phyloP scores from a whole-genome alignment of 2,329 filamentous ascomycete species.

The Thermothelomyces thermophilus region DNA sequence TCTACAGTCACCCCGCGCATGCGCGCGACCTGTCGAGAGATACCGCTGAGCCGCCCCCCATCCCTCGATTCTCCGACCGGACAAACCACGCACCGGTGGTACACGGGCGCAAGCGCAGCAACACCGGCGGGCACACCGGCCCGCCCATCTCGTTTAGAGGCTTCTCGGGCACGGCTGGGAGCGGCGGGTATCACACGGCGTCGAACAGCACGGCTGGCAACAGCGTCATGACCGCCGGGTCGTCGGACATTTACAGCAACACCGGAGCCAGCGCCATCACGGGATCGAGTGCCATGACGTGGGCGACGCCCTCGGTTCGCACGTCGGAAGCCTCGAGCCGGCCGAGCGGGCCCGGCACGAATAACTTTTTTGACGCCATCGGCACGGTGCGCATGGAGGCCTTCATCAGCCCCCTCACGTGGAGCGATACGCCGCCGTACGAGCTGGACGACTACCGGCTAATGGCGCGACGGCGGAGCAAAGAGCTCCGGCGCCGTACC shows the following conservation, averaged over 20 bases:
- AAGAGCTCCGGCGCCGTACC: slow-evolving; percentile 45
- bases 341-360: slow-evolving; percentile 32
- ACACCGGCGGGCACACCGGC: slow-evolving; percentile 69
- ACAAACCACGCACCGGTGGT: slow-evolving; percentile 38
- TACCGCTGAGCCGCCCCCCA: slow-evolving; percentile 63
- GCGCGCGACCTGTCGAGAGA: slow-evolving; percentile 48
- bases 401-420: slow-evolving; percentile 66
- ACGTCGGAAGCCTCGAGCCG: slow-evolving; percentile 50
- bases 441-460: slow-evolving; percentile 46
- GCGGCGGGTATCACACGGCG: slow-evolving; percentile 36
- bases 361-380: slow-evolving; percentile 76
- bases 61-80: slow-evolving; percentile 62
- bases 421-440: slow-evolving; percentile 41
- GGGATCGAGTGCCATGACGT: slow-evolving; percentile 24
- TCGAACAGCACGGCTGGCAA: slow-evolving; percentile 53
- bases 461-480: slow-evolving; percentile 46
- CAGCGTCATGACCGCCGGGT: slow-evolving; percentile 37
- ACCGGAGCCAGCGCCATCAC: slow-evolving; percentile 17
- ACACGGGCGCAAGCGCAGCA: slow-evolving; percentile 82
- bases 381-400: slow-evolving; percentile 96
- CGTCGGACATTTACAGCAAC: slow-evolving; percentile 28
- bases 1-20: slow-evolving; percentile 33
- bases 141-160: slow-evolving; percentile 70
- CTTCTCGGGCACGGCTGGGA: slow-evolving; percentile 56
- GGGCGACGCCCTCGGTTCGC: slow-evolving; percentile 39